Evolutionary conservation across 164 flowering plant species (phyloP).

Genomic region (Magnolia changhungtana): DNA sequence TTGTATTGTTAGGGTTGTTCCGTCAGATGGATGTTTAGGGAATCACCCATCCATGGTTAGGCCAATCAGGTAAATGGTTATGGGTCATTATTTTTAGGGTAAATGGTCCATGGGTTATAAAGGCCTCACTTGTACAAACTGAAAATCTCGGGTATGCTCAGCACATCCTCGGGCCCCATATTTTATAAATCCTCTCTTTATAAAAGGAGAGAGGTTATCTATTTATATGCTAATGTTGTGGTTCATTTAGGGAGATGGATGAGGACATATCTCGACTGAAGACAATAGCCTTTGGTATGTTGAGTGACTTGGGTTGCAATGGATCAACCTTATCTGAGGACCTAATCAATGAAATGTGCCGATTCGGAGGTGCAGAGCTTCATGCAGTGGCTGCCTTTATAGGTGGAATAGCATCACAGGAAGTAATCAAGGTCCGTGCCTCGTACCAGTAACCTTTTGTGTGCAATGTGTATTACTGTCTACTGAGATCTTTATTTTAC

Average conservation of each 20-base stretch:
- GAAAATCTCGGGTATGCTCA: not conserved
- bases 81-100: too few relatives aligned
- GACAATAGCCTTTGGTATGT: slow-evolving; percentile 62
- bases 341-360: slow-evolving; percentile 85
- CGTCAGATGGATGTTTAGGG: too few relatives aligned
- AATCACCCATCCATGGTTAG: too few relatives aligned
- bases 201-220: not conserved
- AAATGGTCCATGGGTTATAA: too few relatives aligned
- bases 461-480: not conserved
- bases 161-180: not conserved
- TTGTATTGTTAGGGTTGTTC: too few relatives aligned
- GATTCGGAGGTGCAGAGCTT: slow-evolving; percentile 96
- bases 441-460: not conserved
- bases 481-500: not conserved
- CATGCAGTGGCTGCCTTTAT: slow-evolving; percentile 89
- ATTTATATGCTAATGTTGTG: not conserved
- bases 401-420: slow-evolving; percentile 92
- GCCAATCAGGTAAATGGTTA: too few relatives aligned
- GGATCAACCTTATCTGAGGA: slow-evolving; percentile 76
- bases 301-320: slow-evolving; percentile 81
- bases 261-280: slow-evolving; percentile 93
- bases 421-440: slow-evolving; percentile 76
- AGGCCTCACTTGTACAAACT: too few relatives aligned
- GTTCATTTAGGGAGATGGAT: slow-evolving; percentile 64
- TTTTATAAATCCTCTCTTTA: not conserved